Percentiles rank a stretch among this genome's conserved stretches.
phyloP scores from a whole-genome alignment of 768 basidiomycete species.

The Tubosaeta sp. region DNA sequence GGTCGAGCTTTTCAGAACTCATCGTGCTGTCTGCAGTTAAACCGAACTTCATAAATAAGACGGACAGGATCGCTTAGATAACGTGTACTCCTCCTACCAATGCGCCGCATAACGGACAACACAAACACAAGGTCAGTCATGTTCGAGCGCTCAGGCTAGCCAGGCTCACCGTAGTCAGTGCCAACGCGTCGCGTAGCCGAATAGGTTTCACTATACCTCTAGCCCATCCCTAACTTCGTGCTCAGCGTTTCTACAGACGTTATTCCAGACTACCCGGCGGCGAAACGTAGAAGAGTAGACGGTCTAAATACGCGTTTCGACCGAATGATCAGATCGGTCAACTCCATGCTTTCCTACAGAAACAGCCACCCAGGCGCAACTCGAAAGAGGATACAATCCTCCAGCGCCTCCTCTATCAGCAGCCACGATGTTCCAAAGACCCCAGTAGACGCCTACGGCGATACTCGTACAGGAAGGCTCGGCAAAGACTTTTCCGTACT shows the following conservation, averaged over 20 bases:
- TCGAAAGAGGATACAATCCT: slow-evolving; percentile 35
- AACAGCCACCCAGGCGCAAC: slow-evolving; percentile 16
- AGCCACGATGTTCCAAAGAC: slow-evolving; percentile 40
- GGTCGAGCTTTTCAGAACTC: not conserved
- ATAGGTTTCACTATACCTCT: slow-evolving; percentile 12
- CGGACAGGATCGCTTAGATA: slow-evolving; percentile 12
- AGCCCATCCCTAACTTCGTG: not conserved
- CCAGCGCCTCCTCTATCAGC: slow-evolving; percentile 43
- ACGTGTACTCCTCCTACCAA: not conserved
- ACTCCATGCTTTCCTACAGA: slow-evolving; percentile 30
- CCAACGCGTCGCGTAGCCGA: not conserved
- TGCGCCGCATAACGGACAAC: slow-evolving; percentile 5
- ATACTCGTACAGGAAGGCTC: slow-evolving; percentile 30
- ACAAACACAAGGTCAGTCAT: slow-evolving; percentile 10
- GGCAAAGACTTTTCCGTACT: slow-evolving; percentile 41
- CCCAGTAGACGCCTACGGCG: slow-evolving; percentile 38
- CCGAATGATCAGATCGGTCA: slow-evolving; percentile 61
- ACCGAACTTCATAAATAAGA: not conserved
- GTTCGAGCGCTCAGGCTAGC: not conserved
- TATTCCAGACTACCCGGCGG: slow-evolving; percentile 7
- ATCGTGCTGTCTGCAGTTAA: not conserved
- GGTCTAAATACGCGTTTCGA: slow-evolving; percentile 61
- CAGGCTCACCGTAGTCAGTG: not conserved
- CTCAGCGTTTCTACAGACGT: slow-evolving; percentile 9
- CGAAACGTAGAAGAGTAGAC: slow-evolving; percentile 48